Evolutionary conservation across 352 stramenopile species (phyloP).

Genomic region (Phytophthora pistaciae): DNA sequence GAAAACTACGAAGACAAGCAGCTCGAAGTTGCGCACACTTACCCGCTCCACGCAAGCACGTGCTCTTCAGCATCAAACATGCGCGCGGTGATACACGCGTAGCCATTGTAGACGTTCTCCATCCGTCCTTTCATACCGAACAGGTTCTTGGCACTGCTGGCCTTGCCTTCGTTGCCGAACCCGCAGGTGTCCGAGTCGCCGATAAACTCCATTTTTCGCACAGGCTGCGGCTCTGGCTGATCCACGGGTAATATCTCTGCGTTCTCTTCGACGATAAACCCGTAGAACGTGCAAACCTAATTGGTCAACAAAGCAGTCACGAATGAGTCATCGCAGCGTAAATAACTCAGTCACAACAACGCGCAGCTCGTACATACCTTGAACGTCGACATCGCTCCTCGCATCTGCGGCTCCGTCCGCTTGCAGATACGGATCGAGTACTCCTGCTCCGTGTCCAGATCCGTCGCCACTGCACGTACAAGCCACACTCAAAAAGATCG

Average conservation of each 20-base stretch:
- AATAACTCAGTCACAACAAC: background rate
- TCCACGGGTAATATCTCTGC: constrained; percentile 68
- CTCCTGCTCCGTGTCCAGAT: constrained; percentile 58
- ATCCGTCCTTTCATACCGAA: constrained; percentile 90
- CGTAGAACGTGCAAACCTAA: constrained; percentile 90
- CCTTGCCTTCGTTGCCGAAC: constrained; percentile 87
- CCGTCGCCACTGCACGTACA: constrained; percentile 55
- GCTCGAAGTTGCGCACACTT: constrained; percentile 15
- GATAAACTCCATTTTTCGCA: constrained; percentile 86
- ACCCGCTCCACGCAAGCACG: constrained; percentile 87
- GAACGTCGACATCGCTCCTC: constrained; percentile 87
- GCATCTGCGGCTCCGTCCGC: constrained; percentile 87
- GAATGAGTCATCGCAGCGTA: background rate
- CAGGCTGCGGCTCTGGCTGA: constrained; percentile 39
- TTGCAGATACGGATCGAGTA: constrained; percentile 83
- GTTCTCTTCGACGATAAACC: constrained; percentile 81
- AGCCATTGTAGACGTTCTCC: constrained; percentile 91
- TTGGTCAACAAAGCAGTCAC: constrained; percentile 14
- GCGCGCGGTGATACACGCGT: constrained; percentile 82
- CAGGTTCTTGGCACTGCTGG: constrained; percentile 73
- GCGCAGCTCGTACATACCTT: constrained; percentile 63
- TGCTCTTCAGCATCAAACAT: constrained; percentile 90
- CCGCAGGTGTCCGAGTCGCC: constrained; percentile 87
- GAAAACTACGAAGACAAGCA: background rate
- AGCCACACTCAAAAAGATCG: background rate